Conservation (phyloP, 495 filamentous ascomycete genomes). For the Lophiotrema nucula region DNA sequence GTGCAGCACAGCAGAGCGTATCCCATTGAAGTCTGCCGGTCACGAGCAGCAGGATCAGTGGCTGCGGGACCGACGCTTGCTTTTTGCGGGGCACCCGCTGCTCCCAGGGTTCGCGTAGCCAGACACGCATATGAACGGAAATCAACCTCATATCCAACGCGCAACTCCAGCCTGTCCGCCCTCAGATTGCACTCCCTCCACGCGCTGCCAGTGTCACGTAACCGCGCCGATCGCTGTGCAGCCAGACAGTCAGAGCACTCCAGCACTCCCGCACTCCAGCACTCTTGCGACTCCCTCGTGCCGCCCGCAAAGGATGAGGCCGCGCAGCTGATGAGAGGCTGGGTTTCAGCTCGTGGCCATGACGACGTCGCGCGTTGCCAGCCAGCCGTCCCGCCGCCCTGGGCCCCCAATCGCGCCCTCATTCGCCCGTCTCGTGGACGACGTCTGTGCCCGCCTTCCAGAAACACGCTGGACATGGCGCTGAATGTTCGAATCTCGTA, state of each 20-base stretch:
- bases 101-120: background rate
- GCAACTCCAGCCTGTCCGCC: background rate
- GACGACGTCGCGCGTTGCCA: conserved; percentile 10
- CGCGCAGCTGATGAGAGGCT: too few species aligned
- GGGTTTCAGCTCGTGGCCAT: conserved; percentile 5
- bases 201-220: too few species aligned
- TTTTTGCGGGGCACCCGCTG: conserved; percentile 17
- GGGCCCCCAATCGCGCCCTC: background rate
- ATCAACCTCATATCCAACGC: background rate
- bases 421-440: background rate
- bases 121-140: background rate
- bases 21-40: background rate
- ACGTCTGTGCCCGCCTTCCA: background rate
- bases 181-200: too few species aligned
- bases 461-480: background rate
- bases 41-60: background rate
- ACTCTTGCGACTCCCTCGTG: background rate
- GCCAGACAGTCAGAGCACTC: too few species aligned
- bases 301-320: too few species aligned
- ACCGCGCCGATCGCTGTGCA: background rate
- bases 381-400: conserved; percentile 4
- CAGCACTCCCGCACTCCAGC: background rate
- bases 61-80: background rate
- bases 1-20: background rate
- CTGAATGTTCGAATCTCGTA: conserved; percentile 5